Base-by-base conservation (phyloP, 1,284 basidiomycete species). In the Cutaneotrichosporon sp. region DNA sequence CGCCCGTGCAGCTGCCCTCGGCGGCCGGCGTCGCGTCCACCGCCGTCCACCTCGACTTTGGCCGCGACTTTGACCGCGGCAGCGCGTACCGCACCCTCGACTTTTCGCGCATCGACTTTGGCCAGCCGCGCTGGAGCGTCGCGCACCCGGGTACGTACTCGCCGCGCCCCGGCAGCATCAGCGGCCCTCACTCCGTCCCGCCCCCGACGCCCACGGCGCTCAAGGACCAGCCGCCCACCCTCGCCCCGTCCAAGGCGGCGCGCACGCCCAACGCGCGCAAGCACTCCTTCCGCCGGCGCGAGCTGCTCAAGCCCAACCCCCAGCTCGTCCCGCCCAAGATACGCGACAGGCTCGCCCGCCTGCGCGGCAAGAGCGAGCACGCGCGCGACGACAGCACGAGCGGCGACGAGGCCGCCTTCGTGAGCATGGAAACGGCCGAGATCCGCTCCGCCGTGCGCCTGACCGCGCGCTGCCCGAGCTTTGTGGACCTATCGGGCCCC, bases 261-360 rank as follows among this genome's bases (percentile, higher is more conserved):
- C 7, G 18, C 38, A 42, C 38, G 8, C 38, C 38, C 18, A 42
- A 42, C 3, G 38, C 38, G 18, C 38, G 38, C 38, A 42, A 42
- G 38, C 18, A 42, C 38, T n/a, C 18, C 18, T 42, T 42, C 38
- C 38, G 38, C 51, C 69, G 68, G 1, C 62, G 67, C 6, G 73
- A 76, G 50, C 74, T 76, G 70, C 56, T 75, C 50, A 73, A 73
- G 38, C 73, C 72, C 14, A 36, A 60, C 18, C 74, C 74, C 1
- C 72, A 73, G 1, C 61, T 76, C 27, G 11, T n/a, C 0, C 47
- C 47, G 25, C 47, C 47, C 25, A 52, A 52, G 50, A 36, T 22
- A 22, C 50, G 50, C 3, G 10, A 34, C 50, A 52, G 4, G 70
- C 73, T 29, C 42, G 31, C 20, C 27, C 18, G 27, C 42, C 29